Conservation (phyloP, 2,329 filamentous ascomycete genomes). For the Corniculantispora saksenae region DNA sequence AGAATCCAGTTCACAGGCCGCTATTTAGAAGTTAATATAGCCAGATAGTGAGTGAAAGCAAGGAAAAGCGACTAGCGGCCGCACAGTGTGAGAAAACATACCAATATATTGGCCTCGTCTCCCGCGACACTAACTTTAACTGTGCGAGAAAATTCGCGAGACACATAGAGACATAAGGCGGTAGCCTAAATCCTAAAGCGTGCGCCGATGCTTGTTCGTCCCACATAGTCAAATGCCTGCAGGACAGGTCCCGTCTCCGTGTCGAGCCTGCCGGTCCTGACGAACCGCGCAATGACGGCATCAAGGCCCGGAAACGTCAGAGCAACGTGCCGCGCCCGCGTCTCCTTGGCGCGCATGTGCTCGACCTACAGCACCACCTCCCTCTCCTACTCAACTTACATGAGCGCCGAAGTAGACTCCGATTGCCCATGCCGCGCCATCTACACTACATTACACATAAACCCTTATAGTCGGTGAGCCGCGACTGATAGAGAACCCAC, state of each 20-base stretch:
- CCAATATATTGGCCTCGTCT: neutral
- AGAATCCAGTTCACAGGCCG: constrained; percentile 63
- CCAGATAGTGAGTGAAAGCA: constrained; percentile 33
- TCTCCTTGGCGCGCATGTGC: constrained; percentile 55
- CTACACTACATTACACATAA: neutral
- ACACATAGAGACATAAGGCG: neutral
- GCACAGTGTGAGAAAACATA: no score
- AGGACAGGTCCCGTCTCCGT: neutral
- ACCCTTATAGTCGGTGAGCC: neutral
- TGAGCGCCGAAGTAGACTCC: constrained; percentile 49
- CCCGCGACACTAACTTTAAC: neutral
- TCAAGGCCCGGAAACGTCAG: constrained; percentile 40
- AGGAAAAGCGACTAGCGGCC: neutral
- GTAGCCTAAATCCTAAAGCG: neutral
- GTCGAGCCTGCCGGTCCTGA: neutral
- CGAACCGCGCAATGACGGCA: neutral
- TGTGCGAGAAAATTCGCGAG: neutral
- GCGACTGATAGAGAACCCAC: neutral
- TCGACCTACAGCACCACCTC: constrained; percentile 63
- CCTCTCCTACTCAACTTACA: constrained; percentile 62
- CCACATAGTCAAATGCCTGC: constrained; percentile 9
- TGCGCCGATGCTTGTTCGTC: neutral
- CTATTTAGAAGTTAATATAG: constrained; percentile 28
- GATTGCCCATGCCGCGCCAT: neutral
- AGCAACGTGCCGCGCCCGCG: constrained; percentile 40